Conservation (phyloP, 768 basidiomycete genomes). For the Lentinula guzmanii region DNA sequence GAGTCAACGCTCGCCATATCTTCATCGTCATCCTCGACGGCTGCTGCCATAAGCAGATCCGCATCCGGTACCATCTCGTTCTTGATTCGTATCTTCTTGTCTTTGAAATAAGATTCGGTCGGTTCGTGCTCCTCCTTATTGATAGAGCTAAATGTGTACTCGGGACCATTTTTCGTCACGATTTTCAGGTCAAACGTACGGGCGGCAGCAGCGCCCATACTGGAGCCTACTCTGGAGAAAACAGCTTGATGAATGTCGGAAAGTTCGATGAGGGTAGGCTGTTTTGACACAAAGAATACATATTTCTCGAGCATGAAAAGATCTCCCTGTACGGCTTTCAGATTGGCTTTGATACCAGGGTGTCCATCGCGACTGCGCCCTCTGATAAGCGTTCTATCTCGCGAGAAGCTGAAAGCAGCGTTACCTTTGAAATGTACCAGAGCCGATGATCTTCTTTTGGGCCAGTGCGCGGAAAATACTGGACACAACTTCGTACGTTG, state of each 20-base stretch:
- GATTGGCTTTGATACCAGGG: conserved; percentile 94
- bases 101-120: conserved; percentile 78
- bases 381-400: background rate
- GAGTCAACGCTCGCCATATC: conserved; percentile 81
- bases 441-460: conserved; percentile 86
- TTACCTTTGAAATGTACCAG: conserved; percentile 82
- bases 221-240: conserved; percentile 90
- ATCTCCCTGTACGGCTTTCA: conserved; percentile 95
- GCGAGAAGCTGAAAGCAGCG: conserved; percentile 9
- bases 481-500: conserved; percentile 93
- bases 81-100: conserved; percentile 91
- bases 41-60: conserved; percentile 64
- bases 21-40: conserved; percentile 68
- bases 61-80: conserved; percentile 93
- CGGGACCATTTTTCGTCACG: conserved; percentile 76
- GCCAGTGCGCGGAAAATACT: conserved; percentile 88
- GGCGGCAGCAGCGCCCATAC: conserved; percentile 74
- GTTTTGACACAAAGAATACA: conserved; percentile 96
- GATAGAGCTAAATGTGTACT: conserved; percentile 88
- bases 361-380: conserved; percentile 72
- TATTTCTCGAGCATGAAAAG: conserved; percentile 98
- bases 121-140: conserved; percentile 93
- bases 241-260: conserved; percentile 84
- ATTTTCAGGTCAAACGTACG: conserved; percentile 94
- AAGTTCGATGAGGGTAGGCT: conserved; percentile 86